Percentiles rank a stretch among this genome's conserved stretches.
Evolutionary conservation across 2,329 filamentous ascomycete genomes (phyloP).

Genomic region (Microdochium paspali): DNA sequence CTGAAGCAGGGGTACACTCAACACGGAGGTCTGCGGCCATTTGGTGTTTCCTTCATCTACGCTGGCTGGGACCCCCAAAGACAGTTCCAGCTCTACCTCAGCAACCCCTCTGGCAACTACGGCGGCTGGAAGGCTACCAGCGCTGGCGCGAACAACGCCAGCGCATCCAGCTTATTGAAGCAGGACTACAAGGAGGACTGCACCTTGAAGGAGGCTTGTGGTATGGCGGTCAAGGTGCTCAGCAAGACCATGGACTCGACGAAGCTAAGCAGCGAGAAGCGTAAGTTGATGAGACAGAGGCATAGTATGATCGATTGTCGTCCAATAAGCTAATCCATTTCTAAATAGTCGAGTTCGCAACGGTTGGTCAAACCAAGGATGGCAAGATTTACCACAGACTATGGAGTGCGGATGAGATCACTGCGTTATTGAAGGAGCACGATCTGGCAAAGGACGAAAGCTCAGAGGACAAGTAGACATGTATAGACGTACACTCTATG

Average conservation of each 20-base stretch:
- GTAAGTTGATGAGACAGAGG: slow-evolving; percentile 48
- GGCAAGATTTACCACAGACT: slow-evolving; percentile 98
- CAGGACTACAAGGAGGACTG: slow-evolving; percentile 99
- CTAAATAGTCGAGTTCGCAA: slow-evolving; percentile 83
- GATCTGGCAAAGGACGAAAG: slow-evolving; percentile 83
- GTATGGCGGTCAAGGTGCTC: slow-evolving; percentile 93
- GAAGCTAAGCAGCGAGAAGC: slow-evolving; percentile 98
- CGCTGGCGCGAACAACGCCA: slow-evolving; percentile 95
- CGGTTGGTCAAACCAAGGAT: slow-evolving; percentile 87
- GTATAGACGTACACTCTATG: not conserved
- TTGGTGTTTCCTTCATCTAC: slow-evolving; percentile 99
- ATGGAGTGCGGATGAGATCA: slow-evolving; percentile 96
- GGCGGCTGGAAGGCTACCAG: slow-evolving; percentile 99
- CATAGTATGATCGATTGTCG: too few relatives aligned
- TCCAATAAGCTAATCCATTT: slow-evolving; percentile 14
- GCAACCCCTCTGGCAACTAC: slow-evolving; percentile 97
- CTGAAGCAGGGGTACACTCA: slow-evolving; percentile 99
- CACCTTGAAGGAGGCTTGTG: slow-evolving; percentile 90
- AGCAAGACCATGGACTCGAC: slow-evolving; percentile 99
- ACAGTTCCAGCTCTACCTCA: slow-evolving; percentile 98
- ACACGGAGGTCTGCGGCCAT: slow-evolving; percentile 94
- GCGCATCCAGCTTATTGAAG: slow-evolving; percentile 92
- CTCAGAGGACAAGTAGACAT: slow-evolving; percentile 50
- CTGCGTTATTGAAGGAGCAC: slow-evolving; percentile 86
- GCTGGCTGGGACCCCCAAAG: slow-evolving; percentile 93